phyloP scores from a whole-genome alignment of 2,329 filamentous ascomycete species.

The Xylariomycetidae sp. region DNA sequence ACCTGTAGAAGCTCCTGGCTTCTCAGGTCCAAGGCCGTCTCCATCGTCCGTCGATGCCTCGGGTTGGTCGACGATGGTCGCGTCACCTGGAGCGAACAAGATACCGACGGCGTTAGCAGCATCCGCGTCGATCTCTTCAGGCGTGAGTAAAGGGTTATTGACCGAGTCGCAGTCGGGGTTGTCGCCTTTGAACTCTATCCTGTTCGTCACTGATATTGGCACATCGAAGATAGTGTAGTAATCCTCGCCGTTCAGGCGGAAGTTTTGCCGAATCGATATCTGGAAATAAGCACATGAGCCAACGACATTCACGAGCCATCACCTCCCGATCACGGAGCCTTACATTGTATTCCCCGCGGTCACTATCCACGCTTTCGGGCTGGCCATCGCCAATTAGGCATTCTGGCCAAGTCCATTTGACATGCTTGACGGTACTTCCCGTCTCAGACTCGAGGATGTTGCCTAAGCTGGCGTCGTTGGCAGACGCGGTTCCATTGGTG shows the following conservation, averaged over 20 bases:
- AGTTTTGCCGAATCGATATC: constrained; percentile 69
- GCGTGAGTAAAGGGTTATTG: constrained; percentile 46
- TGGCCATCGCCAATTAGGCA: constrained; percentile 61
- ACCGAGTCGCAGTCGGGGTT: constrained; percentile 46
- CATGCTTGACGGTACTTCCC: constrained; percentile 67
- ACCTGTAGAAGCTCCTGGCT: constrained; percentile 23
- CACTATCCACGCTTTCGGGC: constrained; percentile 39
- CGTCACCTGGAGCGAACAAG: constrained; percentile 48
- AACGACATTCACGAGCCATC: no score
- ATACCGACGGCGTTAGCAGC: constrained; percentile 40
- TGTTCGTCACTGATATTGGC: constrained; percentile 64
- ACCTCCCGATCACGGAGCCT: no score
- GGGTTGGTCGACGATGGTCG: constrained; percentile 38
- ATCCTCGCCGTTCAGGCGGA: constrained; percentile 58
- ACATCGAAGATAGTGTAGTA: constrained; percentile 69
- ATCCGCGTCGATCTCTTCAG: constrained; percentile 38
- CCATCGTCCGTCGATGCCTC: constrained; percentile 24
- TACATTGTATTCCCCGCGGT: constrained; percentile 60
- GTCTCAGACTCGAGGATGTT: constrained; percentile 61
- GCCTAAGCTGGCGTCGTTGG: constrained; percentile 49
- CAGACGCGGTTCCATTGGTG: constrained; percentile 54
- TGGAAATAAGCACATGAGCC: no score
- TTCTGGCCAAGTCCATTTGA: constrained; percentile 68
- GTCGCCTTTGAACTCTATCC: constrained; percentile 41
- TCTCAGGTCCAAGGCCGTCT: constrained; percentile 21